Base-by-base conservation (phyloP, 345 rosid species). In the Populus davidiana region DNA sequence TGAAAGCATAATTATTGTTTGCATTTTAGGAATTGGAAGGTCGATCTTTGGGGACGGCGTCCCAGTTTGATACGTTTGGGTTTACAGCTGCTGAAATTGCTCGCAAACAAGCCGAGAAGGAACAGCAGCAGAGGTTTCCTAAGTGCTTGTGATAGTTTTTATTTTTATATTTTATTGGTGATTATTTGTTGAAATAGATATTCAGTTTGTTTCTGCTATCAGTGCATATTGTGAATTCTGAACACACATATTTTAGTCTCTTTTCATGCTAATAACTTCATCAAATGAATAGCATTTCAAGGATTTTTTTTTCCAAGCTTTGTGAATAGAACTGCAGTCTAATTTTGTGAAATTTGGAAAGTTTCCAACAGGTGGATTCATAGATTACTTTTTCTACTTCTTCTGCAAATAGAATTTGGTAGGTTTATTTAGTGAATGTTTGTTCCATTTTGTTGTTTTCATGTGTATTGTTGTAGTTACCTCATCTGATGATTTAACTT, bases 1-100 rank as follows among this genome's bases (percentile, higher is more conserved):
- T 47, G 17, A 47, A 16, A 14, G 16, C 52, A 47, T 47, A 47
- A 47, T 14, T 47, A 13, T 47, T 47, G 18, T 47, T 82, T 76
- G 6, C 67, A 69, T 79, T 83, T 71, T 81, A 96, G 99, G 99
- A 96, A 70, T 49, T 93, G 85, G 99, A 91, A 79, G 92, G 94
- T 69, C 86, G 78, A 67, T 81, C 88, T 69, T 82, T 96, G 80
- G 88, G 87, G 39, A 90, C 97, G 17, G 86, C 95, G 68, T 86
- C 94, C 21, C 93, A 93, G 67, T 96, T 96, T 82, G 99, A 96
- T 85, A 96, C 99, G 25, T 96, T 96, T 90, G 99, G 99, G 81
- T 96, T 88, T 88, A 92, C 98, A 50, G 91, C 98, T 80, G 97
- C 93, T 50, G 97, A 92, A 85, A 75, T 80, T 63, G 88, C 97